These are phyloP conservation scores for Leccinum fibrillosum DNA, from an alignment of 768 basidiomycete genomes.

Conservation along the genomic window DNA sequence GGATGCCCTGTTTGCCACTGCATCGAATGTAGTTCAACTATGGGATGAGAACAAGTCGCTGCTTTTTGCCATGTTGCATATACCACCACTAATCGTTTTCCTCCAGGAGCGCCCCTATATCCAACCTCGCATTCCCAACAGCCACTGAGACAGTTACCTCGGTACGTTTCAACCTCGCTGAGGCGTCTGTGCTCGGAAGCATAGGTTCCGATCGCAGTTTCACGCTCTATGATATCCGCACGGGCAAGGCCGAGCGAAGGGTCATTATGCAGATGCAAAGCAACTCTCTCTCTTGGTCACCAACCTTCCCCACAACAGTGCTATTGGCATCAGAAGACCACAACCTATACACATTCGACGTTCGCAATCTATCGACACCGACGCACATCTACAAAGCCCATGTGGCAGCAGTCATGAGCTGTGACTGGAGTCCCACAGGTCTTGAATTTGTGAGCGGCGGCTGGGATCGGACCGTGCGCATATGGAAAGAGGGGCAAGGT, in stretches of 20 bases:
- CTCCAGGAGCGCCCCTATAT: constrained; percentile 74
- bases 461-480: constrained; percentile 91
- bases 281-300: constrained; percentile 93
- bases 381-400: constrained; percentile 97
- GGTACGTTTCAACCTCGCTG: constrained; percentile 91
- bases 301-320: constrained; percentile 87
- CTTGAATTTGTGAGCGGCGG: constrained; percentile 94
- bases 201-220: constrained; percentile 95
- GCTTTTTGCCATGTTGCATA: neutral
- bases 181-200: constrained; percentile 91
- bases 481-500: constrained; percentile 89
- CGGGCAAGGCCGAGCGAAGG: constrained; percentile 91
- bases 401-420: constrained; percentile 93
- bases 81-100: constrained; percentile 7
- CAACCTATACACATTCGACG: constrained; percentile 97
- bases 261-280: constrained; percentile 93
- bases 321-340: constrained; percentile 98
- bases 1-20: constrained; percentile 90
- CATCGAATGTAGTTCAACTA: constrained; percentile 88
- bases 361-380: constrained; percentile 76
- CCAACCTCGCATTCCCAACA: constrained; percentile 82
- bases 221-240: constrained; percentile 93
- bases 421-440: constrained; percentile 97
- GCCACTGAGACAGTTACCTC: constrained; percentile 86
- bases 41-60: constrained; percentile 94